Percentiles rank a stretch among this genome's conserved stretches.
Conservation (phyloP, 495 filamentous ascomycete species). For the Xeromyces bisporus region DNA sequence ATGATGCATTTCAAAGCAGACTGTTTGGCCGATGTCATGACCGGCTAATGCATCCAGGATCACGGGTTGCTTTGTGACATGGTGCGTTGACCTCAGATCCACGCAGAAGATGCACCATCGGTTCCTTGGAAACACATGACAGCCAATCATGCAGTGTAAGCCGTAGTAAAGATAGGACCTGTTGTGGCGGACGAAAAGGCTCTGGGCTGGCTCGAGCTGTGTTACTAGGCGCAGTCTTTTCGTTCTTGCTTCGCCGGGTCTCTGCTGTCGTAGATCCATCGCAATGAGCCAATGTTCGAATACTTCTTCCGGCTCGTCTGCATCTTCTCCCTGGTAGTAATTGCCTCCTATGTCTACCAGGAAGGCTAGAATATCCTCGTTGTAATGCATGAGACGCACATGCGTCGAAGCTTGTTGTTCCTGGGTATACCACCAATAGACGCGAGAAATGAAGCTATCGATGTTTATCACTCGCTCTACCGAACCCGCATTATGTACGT, state of each 20-base stretch:
- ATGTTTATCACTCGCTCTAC: slow-evolving; percentile 44
- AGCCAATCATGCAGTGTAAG: slow-evolving; percentile 35
- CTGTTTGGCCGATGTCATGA: slow-evolving; percentile 45
- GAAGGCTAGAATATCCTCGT: slow-evolving; percentile 43
- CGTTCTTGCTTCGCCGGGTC: slow-evolving; percentile 6
- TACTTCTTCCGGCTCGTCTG: no score
- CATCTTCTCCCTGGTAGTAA: slow-evolving; percentile 13
- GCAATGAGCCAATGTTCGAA: slow-evolving; percentile 42
- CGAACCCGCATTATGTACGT: slow-evolving; percentile 35
- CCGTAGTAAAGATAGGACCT: slow-evolving; percentile 49
- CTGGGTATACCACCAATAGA: no score
- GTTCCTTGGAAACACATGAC: slow-evolving; percentile 31
- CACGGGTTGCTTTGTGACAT: slow-evolving; percentile 14
- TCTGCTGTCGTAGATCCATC: slow-evolving; percentile 28
- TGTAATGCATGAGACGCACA: slow-evolving; percentile 44
- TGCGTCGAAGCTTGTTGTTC: slow-evolving; percentile 30
- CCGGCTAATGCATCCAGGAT: slow-evolving; percentile 39
- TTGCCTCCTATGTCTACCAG: slow-evolving; percentile 21
- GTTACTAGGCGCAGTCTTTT: slow-evolving; percentile 22
- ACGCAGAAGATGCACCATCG: slow-evolving; percentile 47
- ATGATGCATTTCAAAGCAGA: slow-evolving; percentile 60
- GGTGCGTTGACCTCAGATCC: slow-evolving; percentile 26
- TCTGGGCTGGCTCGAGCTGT: slow-evolving; percentile 29
- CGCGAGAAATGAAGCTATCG: slow-evolving; percentile 24
- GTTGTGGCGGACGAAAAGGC: slow-evolving; percentile 55